phyloP scores from a whole-genome alignment of 1,284 basidiomycete genomes.

The Vanrija pseudolonga region DNA sequence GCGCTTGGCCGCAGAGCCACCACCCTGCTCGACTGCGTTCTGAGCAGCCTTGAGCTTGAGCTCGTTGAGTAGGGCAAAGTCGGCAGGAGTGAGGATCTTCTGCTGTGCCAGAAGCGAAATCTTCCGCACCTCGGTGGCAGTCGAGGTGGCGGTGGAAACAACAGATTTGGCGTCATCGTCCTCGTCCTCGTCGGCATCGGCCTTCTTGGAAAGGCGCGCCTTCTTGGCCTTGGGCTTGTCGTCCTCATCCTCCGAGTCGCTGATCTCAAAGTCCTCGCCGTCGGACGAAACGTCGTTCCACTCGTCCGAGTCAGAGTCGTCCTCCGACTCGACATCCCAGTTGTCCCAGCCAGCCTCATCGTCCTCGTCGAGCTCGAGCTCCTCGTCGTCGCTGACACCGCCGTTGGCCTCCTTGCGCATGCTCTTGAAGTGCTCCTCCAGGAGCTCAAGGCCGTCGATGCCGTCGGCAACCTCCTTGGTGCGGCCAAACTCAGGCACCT shows the following conservation, averaged over 20 bases:
- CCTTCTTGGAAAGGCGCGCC: constrained; percentile 27
- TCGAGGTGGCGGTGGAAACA: constrained; percentile 38
- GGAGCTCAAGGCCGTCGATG: constrained; percentile 86
- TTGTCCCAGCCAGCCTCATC: constrained; percentile 78
- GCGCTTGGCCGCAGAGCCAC: constrained; percentile 75
- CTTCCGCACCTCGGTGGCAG: constrained; percentile 44
- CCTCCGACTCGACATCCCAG: constrained; percentile 82
- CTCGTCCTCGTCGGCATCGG: constrained; percentile 31
- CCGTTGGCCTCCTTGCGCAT: constrained; percentile 62
- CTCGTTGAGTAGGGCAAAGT: constrained; percentile 90
- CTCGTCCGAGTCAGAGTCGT: constrained; percentile 62
- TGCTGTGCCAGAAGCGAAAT: constrained; percentile 49
- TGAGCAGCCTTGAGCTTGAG: constrained; percentile 78
- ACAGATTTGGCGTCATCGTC: constrained; percentile 42
- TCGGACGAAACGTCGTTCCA: constrained; percentile 86
- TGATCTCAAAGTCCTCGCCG: constrained; percentile 66
- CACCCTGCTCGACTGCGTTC: constrained; percentile 65
- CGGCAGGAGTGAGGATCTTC: constrained; percentile 92
- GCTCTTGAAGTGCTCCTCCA: constrained; percentile 78
- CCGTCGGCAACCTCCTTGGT: constrained; percentile 63
- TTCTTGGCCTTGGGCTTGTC: constrained; percentile 42
- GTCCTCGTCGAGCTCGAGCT: constrained; percentile 51
- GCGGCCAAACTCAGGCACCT: constrained; percentile 78
- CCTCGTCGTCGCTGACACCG: constrained; percentile 53
- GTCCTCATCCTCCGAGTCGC: constrained; percentile 79